Evolutionary conservation across 495 filamentous ascomycete genomes (phyloP), one percentile per base, ranked within the genome.

Genomic region (Xylaria intraflava): DNA sequence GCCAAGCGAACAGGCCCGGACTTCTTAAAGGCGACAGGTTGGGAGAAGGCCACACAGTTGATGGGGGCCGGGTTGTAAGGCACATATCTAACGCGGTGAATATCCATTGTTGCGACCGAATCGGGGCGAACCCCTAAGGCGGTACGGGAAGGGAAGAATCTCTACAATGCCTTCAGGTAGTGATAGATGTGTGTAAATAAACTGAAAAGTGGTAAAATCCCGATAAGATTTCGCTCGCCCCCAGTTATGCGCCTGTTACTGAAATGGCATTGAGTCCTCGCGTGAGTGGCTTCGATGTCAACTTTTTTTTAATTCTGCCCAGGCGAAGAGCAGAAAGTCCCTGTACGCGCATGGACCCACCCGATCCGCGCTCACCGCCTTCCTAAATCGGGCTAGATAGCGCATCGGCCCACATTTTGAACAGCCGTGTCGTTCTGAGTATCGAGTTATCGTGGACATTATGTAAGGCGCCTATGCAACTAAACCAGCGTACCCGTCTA

Each of bases 31-130:
- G 81, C 79, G 11, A 82, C 81, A 10, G 85, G 75, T 62, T 96
- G 89, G 0, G 94, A 95, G 69, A 99, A 97, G 51, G 90, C 89
- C 61, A 96, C 79, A 38, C 89, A 84, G 71, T 94, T 96, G 65
- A 99, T 96, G 24, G 90, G 86, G 35, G 92, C 88, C 2, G 90
- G 83, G 49, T 89, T 90, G 65, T 90, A 97, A n/a, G 87, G 86
- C 39, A 99, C 86, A 73, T 97, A 99, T 61, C 93, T 89, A 61
- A 90, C 95, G 65, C 93, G 87, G 73, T 99, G 94, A 62, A 97
- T 85, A 73, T 97, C 93, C 89, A 99, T 96, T 55, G 36, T 62
- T 53, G 64, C 58, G n/a, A 24, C 17, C 24, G 50, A 46, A 30
- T 12, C 19, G 9, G 38, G 31, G 17, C 26, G 48, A 36, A 44